Evolutionary conservation across 805 yeast genomes (phyloP), one percentile per base, ranked within the genome.

Genomic region (Myxozyma neglecta): DNA sequence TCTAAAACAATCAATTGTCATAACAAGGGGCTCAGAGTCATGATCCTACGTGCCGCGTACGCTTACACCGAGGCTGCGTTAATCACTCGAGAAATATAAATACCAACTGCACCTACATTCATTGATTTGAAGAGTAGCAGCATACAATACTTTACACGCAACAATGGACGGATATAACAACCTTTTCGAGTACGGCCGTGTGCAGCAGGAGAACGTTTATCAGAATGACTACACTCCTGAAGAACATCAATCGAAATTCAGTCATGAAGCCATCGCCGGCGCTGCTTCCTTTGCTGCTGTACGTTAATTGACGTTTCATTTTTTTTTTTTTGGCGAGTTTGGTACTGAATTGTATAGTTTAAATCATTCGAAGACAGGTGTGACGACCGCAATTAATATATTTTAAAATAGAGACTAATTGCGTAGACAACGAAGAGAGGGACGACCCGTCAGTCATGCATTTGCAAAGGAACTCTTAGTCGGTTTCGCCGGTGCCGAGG

Each of bases 241-340:
- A 51, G 57, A 70, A 60, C 71, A 69, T 65, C 62, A 68, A 59
- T 65, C 68, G 61, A 68, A 66, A 59, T 69, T 70, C 63, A 61
- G 69, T 29, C 73, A 70, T 61, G 73, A 70, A 57, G 67, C 71
- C n/a, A 51, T 70, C 49, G 71, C 73, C 44, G 73, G 72, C 35
- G 72, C 69, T 3, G 72, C 72, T 10, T 68, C 73, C 20, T 70
- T 70, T 40, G 72, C 55, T 36, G 73, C 73, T 35, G 60, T 67
- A 39, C 37, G 63, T 24, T 24, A 2, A 5, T 3, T 47, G 20
- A 13, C 16, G 46, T 42, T 3, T 16, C 20, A 14, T 6, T 10
- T 42, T 6, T n/a, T n/a, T 3, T 42, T 42, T 6, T 39, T 20
- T 14, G n/a, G 10, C 18, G 24, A 42, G 10, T n/a, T 16, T 2